Conservation (phyloP, 2,329 filamentous ascomycete genomes). For the Fusarium oligoseptatum region DNA sequence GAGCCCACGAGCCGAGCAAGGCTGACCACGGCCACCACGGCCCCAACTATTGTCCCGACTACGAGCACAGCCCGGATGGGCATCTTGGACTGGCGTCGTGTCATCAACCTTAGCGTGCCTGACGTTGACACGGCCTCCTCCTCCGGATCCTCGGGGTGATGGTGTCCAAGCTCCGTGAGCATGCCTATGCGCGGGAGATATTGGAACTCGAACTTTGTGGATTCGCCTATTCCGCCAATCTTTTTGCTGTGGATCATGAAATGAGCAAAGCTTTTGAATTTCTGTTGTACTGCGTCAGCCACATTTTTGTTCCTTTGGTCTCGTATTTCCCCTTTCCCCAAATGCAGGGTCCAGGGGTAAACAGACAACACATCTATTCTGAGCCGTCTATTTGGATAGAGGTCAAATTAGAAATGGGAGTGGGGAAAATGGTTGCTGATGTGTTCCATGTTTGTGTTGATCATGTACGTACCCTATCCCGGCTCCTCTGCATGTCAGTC, state of each 20-base stretch:
- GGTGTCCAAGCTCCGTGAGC: constrained; percentile 52
- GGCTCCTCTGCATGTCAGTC: constrained; percentile 53
- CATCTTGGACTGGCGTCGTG: constrained; percentile 9
- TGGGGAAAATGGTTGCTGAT: constrained; percentile 4
- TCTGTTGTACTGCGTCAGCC: constrained; percentile 40
- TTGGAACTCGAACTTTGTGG: constrained; percentile 78
- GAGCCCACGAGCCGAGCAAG: constrained; percentile 31
- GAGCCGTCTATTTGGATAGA: too few species aligned
- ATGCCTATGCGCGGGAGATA: constrained; percentile 67
- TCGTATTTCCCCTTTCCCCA: background rate
- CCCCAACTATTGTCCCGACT: constrained; percentile 24
- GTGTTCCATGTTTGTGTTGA: background rate
- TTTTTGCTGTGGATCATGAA: constrained; percentile 73
- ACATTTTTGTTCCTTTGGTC: background rate
- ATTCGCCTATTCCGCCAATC: constrained; percentile 70
- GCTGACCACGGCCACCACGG: constrained; percentile 30
- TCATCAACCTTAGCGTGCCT: constrained; percentile 15
- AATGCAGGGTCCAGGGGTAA: background rate
- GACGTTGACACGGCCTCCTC: constrained; percentile 2
- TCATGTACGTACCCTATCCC: constrained; percentile 44
- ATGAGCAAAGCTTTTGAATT: constrained; percentile 45
- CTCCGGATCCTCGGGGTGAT: constrained; percentile 4
- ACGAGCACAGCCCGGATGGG: constrained; percentile 38
- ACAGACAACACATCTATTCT: background rate
- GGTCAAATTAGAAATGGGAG: background rate